Percentiles rank a stretch among this genome's conserved stretches.
These are phyloP conservation scores for Nicotiana noctiflora DNA, from an alignment of 257 asterid species.

Conservation along the genomic window DNA sequence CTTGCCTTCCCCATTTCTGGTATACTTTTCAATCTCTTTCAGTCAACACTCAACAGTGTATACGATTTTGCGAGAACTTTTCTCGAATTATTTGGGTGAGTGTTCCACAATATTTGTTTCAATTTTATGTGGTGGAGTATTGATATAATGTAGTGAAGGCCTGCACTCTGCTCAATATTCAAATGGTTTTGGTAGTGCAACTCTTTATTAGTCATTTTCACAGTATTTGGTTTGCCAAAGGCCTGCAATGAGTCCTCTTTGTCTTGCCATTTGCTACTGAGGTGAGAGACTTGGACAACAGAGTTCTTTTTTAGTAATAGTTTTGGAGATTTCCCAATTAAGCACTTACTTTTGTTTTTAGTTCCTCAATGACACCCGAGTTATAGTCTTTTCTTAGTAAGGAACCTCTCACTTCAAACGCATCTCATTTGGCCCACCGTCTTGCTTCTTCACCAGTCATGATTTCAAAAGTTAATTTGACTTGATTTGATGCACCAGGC, in stretches of 20 bases:
- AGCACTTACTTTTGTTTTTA: not conserved
- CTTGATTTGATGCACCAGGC: too few species aligned
- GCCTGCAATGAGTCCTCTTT: constrained; percentile 43
- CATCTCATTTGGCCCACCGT: not conserved
- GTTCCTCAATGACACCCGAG: not conserved
- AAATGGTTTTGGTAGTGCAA: not conserved
- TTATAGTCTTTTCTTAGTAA: not conserved
- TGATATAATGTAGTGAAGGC: not conserved
- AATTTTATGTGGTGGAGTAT: not conserved
- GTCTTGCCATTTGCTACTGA: constrained; percentile 60
- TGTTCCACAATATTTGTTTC: not conserved
- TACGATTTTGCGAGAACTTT: not conserved
- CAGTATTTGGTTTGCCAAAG: not conserved
- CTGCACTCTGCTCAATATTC: not conserved
- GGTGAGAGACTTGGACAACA: not conserved
- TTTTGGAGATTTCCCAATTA: not conserved
- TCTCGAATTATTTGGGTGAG: not conserved
- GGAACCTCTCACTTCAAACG: not conserved
- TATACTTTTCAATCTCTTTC: not conserved
- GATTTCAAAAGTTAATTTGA: not conserved
- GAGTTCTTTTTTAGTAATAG: not conserved
- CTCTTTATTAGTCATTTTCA: not conserved
- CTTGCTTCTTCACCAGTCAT: not conserved
- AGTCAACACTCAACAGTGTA: not conserved
- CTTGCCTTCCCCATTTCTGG: constrained; percentile 59